phyloP scores from a whole-genome alignment of 768 basidiomycete genomes.

The Crassisporium funariophilum region DNA sequence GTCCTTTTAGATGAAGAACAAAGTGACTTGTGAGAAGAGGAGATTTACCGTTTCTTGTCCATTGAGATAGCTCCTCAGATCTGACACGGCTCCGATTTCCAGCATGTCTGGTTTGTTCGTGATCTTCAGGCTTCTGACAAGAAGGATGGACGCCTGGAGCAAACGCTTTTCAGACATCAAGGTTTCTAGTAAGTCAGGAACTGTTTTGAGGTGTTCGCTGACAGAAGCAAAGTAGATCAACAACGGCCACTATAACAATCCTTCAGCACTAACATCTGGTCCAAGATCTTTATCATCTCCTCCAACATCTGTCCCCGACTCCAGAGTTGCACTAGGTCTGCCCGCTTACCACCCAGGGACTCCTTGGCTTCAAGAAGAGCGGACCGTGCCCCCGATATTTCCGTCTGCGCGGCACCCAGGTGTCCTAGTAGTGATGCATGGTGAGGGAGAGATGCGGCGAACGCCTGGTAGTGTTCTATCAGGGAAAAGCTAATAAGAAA shows the following conservation, averaged over 20 bases:
- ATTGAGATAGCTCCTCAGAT: constrained; percentile 80
- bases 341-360: constrained; percentile 74
- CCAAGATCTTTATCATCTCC: constrained; percentile 93
- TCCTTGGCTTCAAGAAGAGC: constrained; percentile 81
- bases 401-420: constrained; percentile 70
- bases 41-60: constrained; percentile 77
- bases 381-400: constrained; percentile 70
- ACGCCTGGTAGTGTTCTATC: constrained; percentile 88
- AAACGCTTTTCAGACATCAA: constrained; percentile 96
- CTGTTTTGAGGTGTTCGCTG: constrained; percentile 87
- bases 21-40: background rate
- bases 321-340: constrained; percentile 91
- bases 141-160: constrained; percentile 82
- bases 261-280: constrained; percentile 83
- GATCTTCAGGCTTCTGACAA: constrained; percentile 85
- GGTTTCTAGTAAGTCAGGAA: constrained; percentile 90
- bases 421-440: constrained; percentile 79
- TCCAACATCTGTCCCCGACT: constrained; percentile 86
- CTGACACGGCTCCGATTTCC: constrained; percentile 93
- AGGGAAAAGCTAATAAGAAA: constrained; percentile 4
- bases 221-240: too few relatives aligned
- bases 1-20: constrained; percentile 3
- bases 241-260: too few relatives aligned
- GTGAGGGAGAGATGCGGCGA: constrained; percentile 91
- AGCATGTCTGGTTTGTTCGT: constrained; percentile 92